These are phyloP conservation scores for Chaetomium sp. DNA, from an alignment of 2,329 filamentous ascomycete genomes.

Conservation along the genomic window DNA sequence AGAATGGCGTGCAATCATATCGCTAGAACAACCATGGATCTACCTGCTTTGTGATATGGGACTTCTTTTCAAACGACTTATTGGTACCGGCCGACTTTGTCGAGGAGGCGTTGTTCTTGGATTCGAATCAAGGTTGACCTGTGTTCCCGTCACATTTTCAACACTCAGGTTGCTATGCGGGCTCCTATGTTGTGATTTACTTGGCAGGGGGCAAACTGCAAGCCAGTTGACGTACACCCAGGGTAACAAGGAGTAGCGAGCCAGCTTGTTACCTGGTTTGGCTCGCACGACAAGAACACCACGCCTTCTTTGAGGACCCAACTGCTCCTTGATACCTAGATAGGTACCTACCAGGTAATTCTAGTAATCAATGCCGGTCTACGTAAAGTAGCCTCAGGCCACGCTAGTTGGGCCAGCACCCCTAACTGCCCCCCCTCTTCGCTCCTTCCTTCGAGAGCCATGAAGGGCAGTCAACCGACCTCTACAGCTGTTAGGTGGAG, in stretches of 20 bases:
- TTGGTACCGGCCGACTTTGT: not conserved
- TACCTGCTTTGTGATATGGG: not conserved
- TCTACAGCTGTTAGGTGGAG: too few species aligned
- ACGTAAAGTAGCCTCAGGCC: not conserved
- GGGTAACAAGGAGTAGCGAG: not conserved
- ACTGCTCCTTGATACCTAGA: too few species aligned
- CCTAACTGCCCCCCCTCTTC: not conserved
- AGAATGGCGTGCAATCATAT: constrained; percentile 9
- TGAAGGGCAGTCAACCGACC: not conserved
- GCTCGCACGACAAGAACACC: too few species aligned
- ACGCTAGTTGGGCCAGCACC: not conserved
- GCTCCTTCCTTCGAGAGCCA: not conserved
- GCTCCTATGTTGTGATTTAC: not conserved
- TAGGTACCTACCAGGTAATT: too few species aligned
- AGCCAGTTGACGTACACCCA: too few species aligned
- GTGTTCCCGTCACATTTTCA: not conserved
- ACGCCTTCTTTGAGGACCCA: too few species aligned
- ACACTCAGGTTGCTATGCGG: not conserved
- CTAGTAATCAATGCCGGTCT: not conserved
- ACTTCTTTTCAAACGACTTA: not conserved
- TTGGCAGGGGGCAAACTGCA: constrained; percentile 18
- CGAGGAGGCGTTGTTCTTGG: too few species aligned
- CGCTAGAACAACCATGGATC: not conserved
- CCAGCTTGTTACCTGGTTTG: too few species aligned
- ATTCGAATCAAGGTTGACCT: not conserved